Percentiles rank a stretch among this genome's conserved stretches.
Conservation (phyloP, 345 rosid species). For the Salix koriyanagi region DNA sequence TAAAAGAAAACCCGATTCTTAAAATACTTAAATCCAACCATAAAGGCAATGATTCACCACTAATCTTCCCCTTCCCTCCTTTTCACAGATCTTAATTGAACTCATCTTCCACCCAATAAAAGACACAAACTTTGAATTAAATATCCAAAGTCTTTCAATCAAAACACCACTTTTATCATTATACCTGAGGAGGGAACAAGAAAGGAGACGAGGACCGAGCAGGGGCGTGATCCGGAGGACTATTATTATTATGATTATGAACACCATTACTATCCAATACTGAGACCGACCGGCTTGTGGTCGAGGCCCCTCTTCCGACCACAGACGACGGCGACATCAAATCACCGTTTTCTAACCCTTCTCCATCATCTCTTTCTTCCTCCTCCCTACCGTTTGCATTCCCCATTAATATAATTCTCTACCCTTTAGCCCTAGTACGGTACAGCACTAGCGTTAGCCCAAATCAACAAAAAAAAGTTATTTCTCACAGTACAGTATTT, state of each 20-base stretch:
- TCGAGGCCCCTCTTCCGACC: not conserved
- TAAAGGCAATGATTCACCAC: not conserved
- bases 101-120: not conserved
- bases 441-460: not conserved
- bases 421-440: not conserved
- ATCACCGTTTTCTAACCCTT: conserved; percentile 15
- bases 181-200: conserved; percentile 70
- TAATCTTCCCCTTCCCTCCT: not conserved
- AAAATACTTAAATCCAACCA: not conserved
- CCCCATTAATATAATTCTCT: conserved; percentile 48
- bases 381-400: conserved; percentile 74
- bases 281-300: not conserved
- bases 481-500: not conserved
- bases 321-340: too few species aligned
- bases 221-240: conserved; percentile 54
- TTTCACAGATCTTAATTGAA: not conserved
- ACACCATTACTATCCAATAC: not conserved
- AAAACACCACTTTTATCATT: not conserved
- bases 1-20: not conserved
- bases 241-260: not conserved
- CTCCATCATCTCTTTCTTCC: conserved; percentile 41
- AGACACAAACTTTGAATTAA: not conserved
- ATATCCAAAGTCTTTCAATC: not conserved
- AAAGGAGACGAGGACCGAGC: conserved; percentile 57
- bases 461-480: not conserved